Evolutionary conservation across 2,329 filamentous ascomycete genomes (phyloP), one percentile per base, ranked within the genome.

Genomic region (Stromatinia cepivora): DNA sequence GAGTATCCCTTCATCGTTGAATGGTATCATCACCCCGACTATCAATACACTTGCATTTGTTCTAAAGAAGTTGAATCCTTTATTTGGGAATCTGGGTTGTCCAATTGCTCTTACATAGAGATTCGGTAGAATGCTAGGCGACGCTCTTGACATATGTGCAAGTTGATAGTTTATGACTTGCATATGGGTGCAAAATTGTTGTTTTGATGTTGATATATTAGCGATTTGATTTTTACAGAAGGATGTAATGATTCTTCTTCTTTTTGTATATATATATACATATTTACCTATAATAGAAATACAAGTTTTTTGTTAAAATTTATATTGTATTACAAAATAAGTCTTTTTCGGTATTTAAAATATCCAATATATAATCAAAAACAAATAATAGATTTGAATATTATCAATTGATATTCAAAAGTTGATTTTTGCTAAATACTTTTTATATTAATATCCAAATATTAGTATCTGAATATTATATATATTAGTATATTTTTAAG

Each of bases 41-140:
- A 13, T 66, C 2, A 10, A 0, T 5, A 10, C 52, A 11, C 25
- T 66, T 31, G 36, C 4, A 25, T 53, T 65, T 28, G 13, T 53
- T 42, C 1, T 8, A 2, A 28, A 11, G 9, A 64, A 64, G 17
- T 42, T 64, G 25, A 22, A 17, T 22, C 50, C 25, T 22, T 31
- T 4, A 3, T 56, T 66, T 28, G 25, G 2, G n/a, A 66, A 56
- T 28, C n/a, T 66, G 34, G 63, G 63, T 17, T 66, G 63, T n/a
- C 63, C 50, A 28, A 56, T 31, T 56, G 9, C 50, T n/a, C 36
- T 66, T 7, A 34, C 17, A 1, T 66, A n/a, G 17, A 34, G 7
- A 0, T 0, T 34, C 34, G 4, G 1, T 13, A 1, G 25, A 15
- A n/a, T 22, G 5, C 15, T 22, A 11, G 48, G 4, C 4, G 36